These are phyloP conservation scores for Candida peoriensis DNA, from an alignment of 805 yeast species.

Conservation along the genomic window DNA sequence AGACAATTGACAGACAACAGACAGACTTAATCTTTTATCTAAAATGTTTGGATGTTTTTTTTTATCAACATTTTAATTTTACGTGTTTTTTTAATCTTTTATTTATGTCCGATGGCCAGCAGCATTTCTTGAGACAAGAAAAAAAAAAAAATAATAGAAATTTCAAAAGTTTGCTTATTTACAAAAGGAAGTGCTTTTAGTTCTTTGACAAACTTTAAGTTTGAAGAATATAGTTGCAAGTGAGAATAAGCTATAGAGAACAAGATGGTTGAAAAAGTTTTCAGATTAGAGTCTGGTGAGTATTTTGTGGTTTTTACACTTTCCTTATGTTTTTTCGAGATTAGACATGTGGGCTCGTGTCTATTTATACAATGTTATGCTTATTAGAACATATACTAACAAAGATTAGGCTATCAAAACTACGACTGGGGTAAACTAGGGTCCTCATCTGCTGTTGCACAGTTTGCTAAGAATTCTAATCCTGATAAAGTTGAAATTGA, in stretches of 20 bases:
- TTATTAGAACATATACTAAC: not conserved
- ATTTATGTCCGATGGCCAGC: not conserved
- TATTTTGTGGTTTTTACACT: not conserved
- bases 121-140: not conserved
- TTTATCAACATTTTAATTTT: too few species aligned
- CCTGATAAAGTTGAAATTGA: constrained; percentile 51
- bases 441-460: constrained; percentile 80
- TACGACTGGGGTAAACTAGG: constrained; percentile 92
- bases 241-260: too few species aligned
- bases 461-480: constrained; percentile 70
- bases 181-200: not conserved
- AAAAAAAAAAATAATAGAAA: not conserved
- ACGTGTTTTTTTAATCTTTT: too few species aligned
- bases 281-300: constrained; percentile 38
- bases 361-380: not conserved
- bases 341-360: too few species aligned
- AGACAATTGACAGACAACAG: too few species aligned
- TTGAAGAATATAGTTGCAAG: too few species aligned
- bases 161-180: not conserved
- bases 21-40: too few species aligned
- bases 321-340: not conserved
- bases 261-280: constrained; percentile 29
- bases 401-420: constrained; percentile 63
- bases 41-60: too few species aligned
- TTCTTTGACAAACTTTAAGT: not conserved